Percentiles rank a stretch among this genome's conserved stretches.
These are phyloP conservation scores for Aureobasidium sp. DNA, from an alignment of 2,329 filamentous ascomycete species.

Conservation along the genomic window DNA sequence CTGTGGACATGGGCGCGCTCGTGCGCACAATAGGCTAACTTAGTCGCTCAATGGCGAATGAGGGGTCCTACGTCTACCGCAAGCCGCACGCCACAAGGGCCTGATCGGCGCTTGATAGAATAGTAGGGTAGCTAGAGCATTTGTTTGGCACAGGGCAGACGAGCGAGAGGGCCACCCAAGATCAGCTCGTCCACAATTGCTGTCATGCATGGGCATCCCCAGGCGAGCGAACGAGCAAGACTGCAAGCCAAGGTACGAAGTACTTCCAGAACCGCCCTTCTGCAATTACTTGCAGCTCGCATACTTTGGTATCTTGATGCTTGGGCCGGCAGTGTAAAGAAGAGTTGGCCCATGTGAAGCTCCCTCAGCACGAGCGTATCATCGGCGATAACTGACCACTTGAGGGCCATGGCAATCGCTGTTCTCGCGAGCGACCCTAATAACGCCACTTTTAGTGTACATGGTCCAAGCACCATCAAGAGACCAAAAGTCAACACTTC, in stretches of 20 bases:
- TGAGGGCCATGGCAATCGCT: neutral
- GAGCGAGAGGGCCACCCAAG: conserved; percentile 3
- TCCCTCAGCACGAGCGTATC: conserved; percentile 1
- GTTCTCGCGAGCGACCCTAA: conserved; percentile 1
- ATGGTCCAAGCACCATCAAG: conserved; percentile 5
- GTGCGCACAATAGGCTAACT: conserved; percentile 13
- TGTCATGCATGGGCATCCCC: neutral
- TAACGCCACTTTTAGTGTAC: conserved; percentile 8
- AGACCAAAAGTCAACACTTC: neutral
- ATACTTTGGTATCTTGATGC: neutral
- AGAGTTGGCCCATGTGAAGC: conserved; percentile 8
- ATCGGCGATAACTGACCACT: conserved; percentile 12
- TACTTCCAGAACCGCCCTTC: neutral
- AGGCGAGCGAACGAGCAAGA: conserved; percentile 2
- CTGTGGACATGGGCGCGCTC: conserved; percentile 3
- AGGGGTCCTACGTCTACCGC: conserved; percentile 11
- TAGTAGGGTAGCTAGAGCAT: neutral
- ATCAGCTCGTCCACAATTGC: neutral
- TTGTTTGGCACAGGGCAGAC: conserved; percentile 7
- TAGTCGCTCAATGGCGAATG: conserved; percentile 13
- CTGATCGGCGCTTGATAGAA: conserved; percentile 14
- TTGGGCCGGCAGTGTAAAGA: conserved; percentile 9
- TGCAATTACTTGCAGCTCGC: conserved; percentile 14
- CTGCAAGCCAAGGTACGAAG: conserved; percentile 7
- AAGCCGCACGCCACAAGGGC: conserved; percentile 12